These are phyloP conservation scores for Candida sakaeoensis DNA, from an alignment of 805 yeast species.

Conservation along the genomic window DNA sequence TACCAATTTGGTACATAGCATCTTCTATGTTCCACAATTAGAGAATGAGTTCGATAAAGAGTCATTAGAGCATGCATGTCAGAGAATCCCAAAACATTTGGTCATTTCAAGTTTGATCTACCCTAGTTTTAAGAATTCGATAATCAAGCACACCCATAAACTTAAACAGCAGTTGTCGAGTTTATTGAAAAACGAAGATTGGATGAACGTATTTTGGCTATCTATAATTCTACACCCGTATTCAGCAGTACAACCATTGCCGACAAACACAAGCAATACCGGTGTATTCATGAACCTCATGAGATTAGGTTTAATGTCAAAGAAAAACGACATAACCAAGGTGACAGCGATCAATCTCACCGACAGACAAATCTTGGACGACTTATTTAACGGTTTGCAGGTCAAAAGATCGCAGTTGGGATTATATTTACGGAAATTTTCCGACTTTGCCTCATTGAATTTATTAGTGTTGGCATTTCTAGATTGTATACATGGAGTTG, in stretches of 20 bases:
- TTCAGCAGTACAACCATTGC: constrained; percentile 11
- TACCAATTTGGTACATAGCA: constrained; percentile 51
- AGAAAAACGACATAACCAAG: constrained; percentile 51
- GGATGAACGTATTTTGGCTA: constrained; percentile 33
- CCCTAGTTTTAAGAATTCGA: constrained; percentile 15
- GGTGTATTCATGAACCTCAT: constrained; percentile 37
- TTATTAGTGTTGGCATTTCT: constrained; percentile 34
- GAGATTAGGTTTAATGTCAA: constrained; percentile 67
- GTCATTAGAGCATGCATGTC: constrained; percentile 6
- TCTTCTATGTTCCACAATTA: constrained; percentile 44
- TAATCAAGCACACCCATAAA: constrained; percentile 3
- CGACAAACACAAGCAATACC: constrained; percentile 10
- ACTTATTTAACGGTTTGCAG: constrained; percentile 13
- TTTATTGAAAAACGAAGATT: constrained; percentile 8
- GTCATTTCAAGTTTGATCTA: constrained; percentile 20
- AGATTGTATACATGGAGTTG: constrained; percentile 20
- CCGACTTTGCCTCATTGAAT: constrained; percentile 47
- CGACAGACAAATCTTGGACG: constrained; percentile 22
- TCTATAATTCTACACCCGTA: constrained; percentile 50
- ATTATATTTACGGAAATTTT: constrained; percentile 49
- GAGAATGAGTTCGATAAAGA: constrained; percentile 14
- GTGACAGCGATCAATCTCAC: constrained; percentile 31
- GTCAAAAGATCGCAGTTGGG: constrained; percentile 59
- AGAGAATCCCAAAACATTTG: constrained; percentile 13
- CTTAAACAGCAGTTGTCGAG: constrained; percentile 2